phyloP scores from a whole-genome alignment of 805 yeast species.

The Kodamaea hsintzibuensis region DNA sequence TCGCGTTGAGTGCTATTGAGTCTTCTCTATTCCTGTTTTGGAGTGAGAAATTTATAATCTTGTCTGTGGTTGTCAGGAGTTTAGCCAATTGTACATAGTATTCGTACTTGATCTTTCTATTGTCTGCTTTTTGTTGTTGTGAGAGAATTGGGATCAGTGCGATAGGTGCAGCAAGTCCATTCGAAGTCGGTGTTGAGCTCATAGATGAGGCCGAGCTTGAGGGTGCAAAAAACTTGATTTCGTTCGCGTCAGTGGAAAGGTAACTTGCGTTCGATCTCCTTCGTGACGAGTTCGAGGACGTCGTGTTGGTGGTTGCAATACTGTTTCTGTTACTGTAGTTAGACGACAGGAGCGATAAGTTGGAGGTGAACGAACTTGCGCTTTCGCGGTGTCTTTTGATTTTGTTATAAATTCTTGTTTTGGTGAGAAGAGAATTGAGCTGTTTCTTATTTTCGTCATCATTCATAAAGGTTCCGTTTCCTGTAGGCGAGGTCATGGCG shows the following conservation, averaged over 20 bases:
- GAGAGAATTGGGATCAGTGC: constrained; percentile 17
- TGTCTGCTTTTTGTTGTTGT: constrained; percentile 28
- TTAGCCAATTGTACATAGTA: constrained; percentile 32
- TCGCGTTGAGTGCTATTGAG: constrained; percentile 11
- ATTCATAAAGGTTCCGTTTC: constrained; percentile 1
- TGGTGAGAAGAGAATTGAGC: constrained; percentile 27
- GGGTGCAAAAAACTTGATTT: constrained; percentile 5
- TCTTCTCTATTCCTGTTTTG: constrained; percentile 11
- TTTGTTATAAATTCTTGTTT: constrained; percentile 37
- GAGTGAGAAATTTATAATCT: constrained; percentile 12
- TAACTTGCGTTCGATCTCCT: constrained; percentile 19
- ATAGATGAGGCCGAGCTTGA: neutral
- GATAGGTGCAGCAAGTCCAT: constrained; percentile 6
- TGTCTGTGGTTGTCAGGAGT: constrained; percentile 18
- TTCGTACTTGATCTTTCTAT: constrained; percentile 32
- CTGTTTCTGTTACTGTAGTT: constrained; percentile 24
- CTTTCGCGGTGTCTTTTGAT: constrained; percentile 40
- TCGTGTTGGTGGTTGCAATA: constrained; percentile 21
- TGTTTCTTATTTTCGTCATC: constrained; percentile 21
- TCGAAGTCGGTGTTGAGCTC: neutral
- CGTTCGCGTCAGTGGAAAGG: constrained; percentile 10
- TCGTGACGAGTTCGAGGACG: constrained; percentile 21
- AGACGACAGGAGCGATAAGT: constrained; percentile 17
- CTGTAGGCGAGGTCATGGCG: constrained; percentile 8
- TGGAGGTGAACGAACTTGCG: constrained; percentile 28